Conservation (phyloP, 371 early-diverging fungal species). For the Apophysomyces sp. region DNA sequence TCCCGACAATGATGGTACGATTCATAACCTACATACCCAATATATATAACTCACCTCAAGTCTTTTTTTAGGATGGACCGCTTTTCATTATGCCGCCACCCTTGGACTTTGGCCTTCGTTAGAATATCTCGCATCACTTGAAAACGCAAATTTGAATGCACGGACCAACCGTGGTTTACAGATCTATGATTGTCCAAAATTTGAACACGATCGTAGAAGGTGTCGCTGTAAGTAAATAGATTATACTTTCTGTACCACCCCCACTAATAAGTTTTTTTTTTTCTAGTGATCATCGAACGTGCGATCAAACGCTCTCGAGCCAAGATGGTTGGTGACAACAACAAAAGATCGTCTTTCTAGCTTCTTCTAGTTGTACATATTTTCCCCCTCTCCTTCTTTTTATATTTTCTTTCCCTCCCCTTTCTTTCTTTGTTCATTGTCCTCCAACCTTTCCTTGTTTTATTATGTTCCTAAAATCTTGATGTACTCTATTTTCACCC, state of each 20-base stretch:
- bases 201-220: constrained; percentile 24
- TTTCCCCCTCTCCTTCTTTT: not conserved
- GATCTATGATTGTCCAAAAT: constrained; percentile 40
- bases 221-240: constrained; percentile 30
- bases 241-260: not conserved
- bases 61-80: constrained; percentile 41
- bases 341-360: not conserved
- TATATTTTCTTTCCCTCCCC: not conserved
- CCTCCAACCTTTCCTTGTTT: constrained; percentile 1
- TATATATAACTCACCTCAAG: not conserved
- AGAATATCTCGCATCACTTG: constrained; percentile 23
- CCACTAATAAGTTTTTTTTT: not conserved
- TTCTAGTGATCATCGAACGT: constrained; percentile 2
- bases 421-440: constrained; percentile 2
- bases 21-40: not conserved
- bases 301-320: not conserved
- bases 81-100: constrained; percentile 47
- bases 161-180: constrained; percentile 29
- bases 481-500: not conserved
- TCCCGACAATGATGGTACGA: constrained; percentile 37
- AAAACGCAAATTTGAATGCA: constrained; percentile 28
- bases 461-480: constrained; percentile 3
- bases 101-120: constrained; percentile 40
- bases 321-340: not conserved
- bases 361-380: not conserved